These are phyloP conservation scores for Linum trigynum DNA, from an alignment of 345 rosid species.

Conservation along the genomic window DNA sequence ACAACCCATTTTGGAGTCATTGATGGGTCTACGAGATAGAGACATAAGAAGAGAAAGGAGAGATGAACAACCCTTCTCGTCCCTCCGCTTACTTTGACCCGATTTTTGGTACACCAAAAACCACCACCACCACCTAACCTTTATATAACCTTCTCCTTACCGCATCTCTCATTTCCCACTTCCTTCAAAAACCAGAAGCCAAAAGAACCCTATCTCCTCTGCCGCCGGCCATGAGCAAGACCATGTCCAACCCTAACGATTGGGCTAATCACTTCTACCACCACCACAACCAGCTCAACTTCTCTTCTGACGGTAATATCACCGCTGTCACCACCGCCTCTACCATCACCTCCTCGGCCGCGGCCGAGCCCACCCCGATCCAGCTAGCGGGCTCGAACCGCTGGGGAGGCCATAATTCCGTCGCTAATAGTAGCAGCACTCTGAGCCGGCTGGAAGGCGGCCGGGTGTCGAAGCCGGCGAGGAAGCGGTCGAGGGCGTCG, in stretches of 20 bases:
- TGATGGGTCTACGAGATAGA: neutral
- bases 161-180: neutral
- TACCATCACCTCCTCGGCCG: conserved; percentile 8
- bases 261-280: conserved; percentile 55
- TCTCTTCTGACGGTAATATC: conserved; percentile 13
- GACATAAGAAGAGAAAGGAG: too few species aligned
- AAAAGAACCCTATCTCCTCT: neutral
- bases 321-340: conserved; percentile 23
- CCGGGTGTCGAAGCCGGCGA: conserved; percentile 63
- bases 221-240: conserved; percentile 23
- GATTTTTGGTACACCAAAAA: too few species aligned
- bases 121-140: too few species aligned
- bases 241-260: conserved; percentile 57
- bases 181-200: neutral
- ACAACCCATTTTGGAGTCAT: neutral
- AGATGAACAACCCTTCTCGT: neutral
- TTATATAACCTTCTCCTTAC: neutral
- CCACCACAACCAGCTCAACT: conserved; percentile 17
- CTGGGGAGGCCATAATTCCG: conserved; percentile 1
- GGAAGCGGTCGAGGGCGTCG: conserved; percentile 89
- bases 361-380: neutral
- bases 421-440: conserved; percentile 17
- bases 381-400: neutral
- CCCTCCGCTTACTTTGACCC: neutral
- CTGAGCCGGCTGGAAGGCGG: conserved; percentile 53